Evolutionary conservation across 2,329 filamentous ascomycete species (phyloP).

Genomic region (Ophiostoma pallidulum): DNA sequence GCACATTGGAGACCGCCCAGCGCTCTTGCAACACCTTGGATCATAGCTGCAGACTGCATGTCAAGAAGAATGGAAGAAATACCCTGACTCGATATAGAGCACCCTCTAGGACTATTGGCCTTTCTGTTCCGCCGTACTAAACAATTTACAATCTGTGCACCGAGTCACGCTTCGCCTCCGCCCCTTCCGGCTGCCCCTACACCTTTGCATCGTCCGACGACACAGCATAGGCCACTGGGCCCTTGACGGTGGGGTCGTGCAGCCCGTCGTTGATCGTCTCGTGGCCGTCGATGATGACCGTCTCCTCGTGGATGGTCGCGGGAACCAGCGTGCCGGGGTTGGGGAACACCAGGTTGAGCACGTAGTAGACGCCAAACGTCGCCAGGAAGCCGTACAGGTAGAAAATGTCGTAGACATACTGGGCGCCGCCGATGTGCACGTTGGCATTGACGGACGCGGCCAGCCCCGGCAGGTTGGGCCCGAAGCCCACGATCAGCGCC

Average conservation of each 20-base stretch:
- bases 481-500: slow-evolving; percentile 17
- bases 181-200: neutral
- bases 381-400: slow-evolving; percentile 29
- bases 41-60: no score
- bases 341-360: slow-evolving; percentile 12
- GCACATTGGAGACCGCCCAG: no score
- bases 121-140: no score
- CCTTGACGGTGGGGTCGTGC: slow-evolving; percentile 6
- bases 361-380: slow-evolving; percentile 25
- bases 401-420: slow-evolving; percentile 27
- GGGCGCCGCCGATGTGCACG: slow-evolving; percentile 21
- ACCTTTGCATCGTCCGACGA: slow-evolving; percentile 2
- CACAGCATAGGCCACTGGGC: neutral
- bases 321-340: slow-evolving; percentile 21
- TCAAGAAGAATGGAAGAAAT: no score
- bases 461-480: slow-evolving; percentile 18
- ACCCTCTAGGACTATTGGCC: no score
- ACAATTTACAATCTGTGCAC: no score
- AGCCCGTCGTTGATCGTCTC: slow-evolving; percentile 6
- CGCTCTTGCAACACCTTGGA: no score
- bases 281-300: slow-evolving; percentile 3
- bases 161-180: no score
- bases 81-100: no score
- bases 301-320: slow-evolving; percentile 24
- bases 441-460: slow-evolving; percentile 18